phyloP scores from a whole-genome alignment of 805 yeast genomes.

The Kuraishia piskuri region DNA sequence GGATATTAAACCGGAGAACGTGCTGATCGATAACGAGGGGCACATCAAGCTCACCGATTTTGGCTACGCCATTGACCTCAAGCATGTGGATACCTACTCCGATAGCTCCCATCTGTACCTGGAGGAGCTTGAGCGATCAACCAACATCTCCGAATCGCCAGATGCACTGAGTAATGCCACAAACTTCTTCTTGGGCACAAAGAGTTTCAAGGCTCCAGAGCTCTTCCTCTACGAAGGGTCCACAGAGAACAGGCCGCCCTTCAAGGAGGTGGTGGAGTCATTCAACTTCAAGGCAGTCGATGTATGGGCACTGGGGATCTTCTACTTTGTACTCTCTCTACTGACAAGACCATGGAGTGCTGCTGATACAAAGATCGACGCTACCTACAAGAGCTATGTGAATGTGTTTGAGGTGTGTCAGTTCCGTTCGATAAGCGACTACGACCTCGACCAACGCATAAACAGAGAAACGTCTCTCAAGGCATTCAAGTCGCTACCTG shows the following conservation, averaged over 20 bases:
- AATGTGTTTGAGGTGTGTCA: conserved; percentile 2
- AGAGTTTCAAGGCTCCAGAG: conserved; percentile 49
- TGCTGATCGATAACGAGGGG: conserved; percentile 36
- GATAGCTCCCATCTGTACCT: not conserved
- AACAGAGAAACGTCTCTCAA: not conserved
- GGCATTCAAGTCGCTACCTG: conserved; percentile 2
- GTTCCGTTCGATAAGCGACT: conserved; percentile 1
- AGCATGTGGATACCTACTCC: conserved; percentile 7
- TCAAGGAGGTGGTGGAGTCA: not conserved
- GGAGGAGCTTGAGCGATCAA: not conserved
- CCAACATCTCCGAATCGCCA: not conserved
- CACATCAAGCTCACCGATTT: conserved; percentile 39
- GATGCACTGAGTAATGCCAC: conserved; percentile 8
- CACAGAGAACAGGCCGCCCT: conserved; percentile 11
- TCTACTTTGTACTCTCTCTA: conserved; percentile 35
- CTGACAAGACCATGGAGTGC: conserved; percentile 40
- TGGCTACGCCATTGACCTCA: conserved; percentile 36
- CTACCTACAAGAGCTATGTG: conserved; percentile 8
- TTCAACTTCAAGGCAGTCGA: conserved; percentile 30
- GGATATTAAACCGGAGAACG: conserved; percentile 49
- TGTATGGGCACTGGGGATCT: conserved; percentile 43
- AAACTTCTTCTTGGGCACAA: conserved; percentile 35
- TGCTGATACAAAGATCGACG: conserved; percentile 23
- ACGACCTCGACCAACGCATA: conserved; percentile 5
- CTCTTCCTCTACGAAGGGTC: conserved; percentile 17